Percentiles rank a stretch among this genome's conserved stretches.
Evolutionary conservation across 352 stramenopile species (phyloP).

Genomic region (Phytopythium cucurbitacearum): DNA sequence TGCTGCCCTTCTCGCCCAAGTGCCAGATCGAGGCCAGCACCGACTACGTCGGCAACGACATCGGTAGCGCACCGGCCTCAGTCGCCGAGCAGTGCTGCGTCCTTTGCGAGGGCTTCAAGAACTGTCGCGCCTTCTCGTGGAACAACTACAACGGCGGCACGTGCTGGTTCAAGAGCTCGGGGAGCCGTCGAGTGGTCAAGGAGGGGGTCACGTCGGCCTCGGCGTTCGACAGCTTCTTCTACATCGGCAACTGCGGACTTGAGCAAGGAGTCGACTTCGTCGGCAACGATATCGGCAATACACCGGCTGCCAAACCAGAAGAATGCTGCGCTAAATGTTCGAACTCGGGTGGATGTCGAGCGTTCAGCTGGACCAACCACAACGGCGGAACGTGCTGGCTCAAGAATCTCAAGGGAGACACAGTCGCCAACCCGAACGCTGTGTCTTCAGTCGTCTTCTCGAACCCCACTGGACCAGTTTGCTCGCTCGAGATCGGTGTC

Average conservation of each 20-base stretch:
- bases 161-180: slow-evolving; percentile 7
- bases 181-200: background rate
- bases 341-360: background rate
- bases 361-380: background rate
- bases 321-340: background rate
- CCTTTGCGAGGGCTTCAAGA: slow-evolving; percentile 1
- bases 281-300: background rate
- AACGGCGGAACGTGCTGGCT: slow-evolving; percentile 5
- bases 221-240: slow-evolving; percentile 5
- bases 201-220: slow-evolving; percentile 2
- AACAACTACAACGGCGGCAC: slow-evolving; percentile 7
- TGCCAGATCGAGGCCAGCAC: slow-evolving; percentile 6
- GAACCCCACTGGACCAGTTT: slow-evolving; percentile 15
- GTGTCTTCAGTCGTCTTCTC: slow-evolving; percentile 2
- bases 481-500: slow-evolving; percentile 18
- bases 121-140: slow-evolving; percentile 4
- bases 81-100: slow-evolving; percentile 6
- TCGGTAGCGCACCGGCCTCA: background rate
- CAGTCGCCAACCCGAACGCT: background rate
- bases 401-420: background rate
- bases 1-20: too few species aligned
- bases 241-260: slow-evolving; percentile 1
- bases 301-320: background rate
- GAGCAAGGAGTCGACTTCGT: background rate
- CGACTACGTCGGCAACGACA: slow-evolving; percentile 10